Evolutionary conservation across 352 stramenopile species (phyloP).

Genomic region (Pythium dissotocum): DNA sequence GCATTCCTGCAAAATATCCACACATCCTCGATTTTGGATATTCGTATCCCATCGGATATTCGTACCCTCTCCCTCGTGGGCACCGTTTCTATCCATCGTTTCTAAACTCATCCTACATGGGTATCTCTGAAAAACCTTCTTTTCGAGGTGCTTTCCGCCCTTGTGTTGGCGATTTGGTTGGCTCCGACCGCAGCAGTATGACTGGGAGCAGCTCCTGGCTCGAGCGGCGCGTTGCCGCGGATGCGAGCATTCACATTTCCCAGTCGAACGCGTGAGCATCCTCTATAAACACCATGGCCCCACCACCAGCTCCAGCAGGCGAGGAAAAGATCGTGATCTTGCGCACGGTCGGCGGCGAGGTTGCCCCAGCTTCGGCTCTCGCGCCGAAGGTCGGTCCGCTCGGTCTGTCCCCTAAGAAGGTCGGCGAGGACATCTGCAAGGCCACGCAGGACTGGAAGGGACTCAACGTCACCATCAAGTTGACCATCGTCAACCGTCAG

Average conservation of each 20-base stretch:
- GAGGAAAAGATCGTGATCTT: slow-evolving; percentile 96
- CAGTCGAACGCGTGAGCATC: slow-evolving; percentile 53
- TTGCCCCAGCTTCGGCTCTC: slow-evolving; percentile 97
- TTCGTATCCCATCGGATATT: background rate
- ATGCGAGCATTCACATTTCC: slow-evolving; percentile 23
- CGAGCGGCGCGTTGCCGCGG: background rate
- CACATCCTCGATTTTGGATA: background rate
- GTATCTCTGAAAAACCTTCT: slow-evolving; percentile 10
- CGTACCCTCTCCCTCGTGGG: background rate
- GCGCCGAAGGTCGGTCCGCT: slow-evolving; percentile 99
- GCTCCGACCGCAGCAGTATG: slow-evolving; percentile 15
- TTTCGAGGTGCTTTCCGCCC: slow-evolving; percentile 11
- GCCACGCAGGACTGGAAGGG: slow-evolving; percentile 99
- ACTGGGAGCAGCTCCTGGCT: background rate
- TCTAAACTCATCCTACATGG: background rate
- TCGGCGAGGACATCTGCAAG: slow-evolving; percentile 99
- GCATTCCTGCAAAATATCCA: background rate
- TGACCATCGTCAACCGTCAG: slow-evolving; percentile 99
- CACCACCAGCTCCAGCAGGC: slow-evolving; percentile 79
- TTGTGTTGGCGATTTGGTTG: slow-evolving; percentile 19
- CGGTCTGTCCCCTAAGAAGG: slow-evolving; percentile 99
- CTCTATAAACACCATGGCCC: slow-evolving; percentile 92
- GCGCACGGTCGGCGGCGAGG: slow-evolving; percentile 98
- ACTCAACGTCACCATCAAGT: slow-evolving; percentile 99
- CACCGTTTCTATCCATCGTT: background rate